phyloP scores from a whole-genome alignment of 108 stramenopile species.

The Cylindrotheca fusiformis region DNA sequence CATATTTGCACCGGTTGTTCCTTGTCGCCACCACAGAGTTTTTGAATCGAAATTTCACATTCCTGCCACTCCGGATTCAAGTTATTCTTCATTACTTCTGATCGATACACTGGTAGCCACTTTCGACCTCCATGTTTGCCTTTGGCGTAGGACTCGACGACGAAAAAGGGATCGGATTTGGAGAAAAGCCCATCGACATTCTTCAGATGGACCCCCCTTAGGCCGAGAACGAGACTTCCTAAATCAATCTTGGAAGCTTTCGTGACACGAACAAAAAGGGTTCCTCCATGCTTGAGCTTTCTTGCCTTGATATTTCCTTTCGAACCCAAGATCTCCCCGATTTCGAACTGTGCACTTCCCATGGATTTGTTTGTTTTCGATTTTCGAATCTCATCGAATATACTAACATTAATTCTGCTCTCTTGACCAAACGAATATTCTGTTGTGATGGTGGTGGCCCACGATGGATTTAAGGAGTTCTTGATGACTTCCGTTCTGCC shows the following conservation, averaged over 20 bases:
- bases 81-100: conserved; percentile 47
- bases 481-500: conserved; percentile 81
- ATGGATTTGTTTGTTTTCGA: conserved; percentile 33
- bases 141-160: conserved; percentile 38
- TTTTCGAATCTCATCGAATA: conserved; percentile 55
- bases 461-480: conserved; percentile 58
- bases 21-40: conserved; percentile 54
- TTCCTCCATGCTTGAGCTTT: conserved; percentile 56
- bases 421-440: conserved; percentile 67
- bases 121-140: conserved; percentile 37
- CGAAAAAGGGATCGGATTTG: conserved; percentile 79
- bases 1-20: conserved; percentile 47
- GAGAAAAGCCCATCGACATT: conserved; percentile 78
- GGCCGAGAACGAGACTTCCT: conserved; percentile 16
- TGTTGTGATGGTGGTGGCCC: conserved; percentile 50
- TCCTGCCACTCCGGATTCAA: conserved; percentile 67
- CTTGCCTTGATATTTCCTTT: conserved; percentile 74
- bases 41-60: conserved; percentile 41
- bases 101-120: conserved; percentile 66
- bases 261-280: conserved; percentile 47
- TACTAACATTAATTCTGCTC: conserved; percentile 38
- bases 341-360: conserved; percentile 68
- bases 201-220: conserved; percentile 63
- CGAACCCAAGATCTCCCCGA: conserved; percentile 68
- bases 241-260: conserved; percentile 5